These are phyloP conservation scores for Luffa acutangula DNA, from an alignment of 306 rosid species.

Conservation along the genomic window DNA sequence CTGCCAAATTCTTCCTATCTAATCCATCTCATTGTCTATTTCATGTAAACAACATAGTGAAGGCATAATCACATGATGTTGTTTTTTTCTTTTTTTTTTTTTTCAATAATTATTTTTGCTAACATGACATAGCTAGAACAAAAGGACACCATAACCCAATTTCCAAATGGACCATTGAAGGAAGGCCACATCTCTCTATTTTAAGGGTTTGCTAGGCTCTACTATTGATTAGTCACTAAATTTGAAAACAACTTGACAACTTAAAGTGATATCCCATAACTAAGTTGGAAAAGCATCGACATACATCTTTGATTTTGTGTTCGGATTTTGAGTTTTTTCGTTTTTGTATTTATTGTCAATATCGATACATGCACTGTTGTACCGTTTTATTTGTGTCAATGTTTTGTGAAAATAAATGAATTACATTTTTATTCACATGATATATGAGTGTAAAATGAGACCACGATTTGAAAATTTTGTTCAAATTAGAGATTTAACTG, in stretches of 20 bases:
- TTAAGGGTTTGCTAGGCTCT: background rate
- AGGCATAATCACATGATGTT: conserved; percentile 2
- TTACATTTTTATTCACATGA: too few relatives aligned
- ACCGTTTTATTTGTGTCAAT: too few relatives aligned
- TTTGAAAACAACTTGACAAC: background rate
- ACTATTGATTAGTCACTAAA: background rate
- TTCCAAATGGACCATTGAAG: background rate
- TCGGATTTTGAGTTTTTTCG: background rate
- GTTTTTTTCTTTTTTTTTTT: background rate
- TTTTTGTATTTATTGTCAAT: background rate
- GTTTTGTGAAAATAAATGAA: too few relatives aligned
- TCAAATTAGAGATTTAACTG: too few relatives aligned
- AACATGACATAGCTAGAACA: background rate
- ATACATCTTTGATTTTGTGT: background rate
- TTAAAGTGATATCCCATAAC: background rate
- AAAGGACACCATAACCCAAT: background rate
- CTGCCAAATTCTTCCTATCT: background rate
- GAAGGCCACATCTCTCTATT: background rate
- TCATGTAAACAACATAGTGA: background rate
- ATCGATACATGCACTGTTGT: background rate
- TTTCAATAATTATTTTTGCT: background rate
- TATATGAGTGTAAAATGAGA: too few relatives aligned
- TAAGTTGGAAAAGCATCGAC: background rate
- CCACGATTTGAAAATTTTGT: too few relatives aligned
- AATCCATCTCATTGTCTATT: background rate